phyloP scores from a whole-genome alignment of 257 asterid genomes.

The Rauvolfia tetraphylla region DNA sequence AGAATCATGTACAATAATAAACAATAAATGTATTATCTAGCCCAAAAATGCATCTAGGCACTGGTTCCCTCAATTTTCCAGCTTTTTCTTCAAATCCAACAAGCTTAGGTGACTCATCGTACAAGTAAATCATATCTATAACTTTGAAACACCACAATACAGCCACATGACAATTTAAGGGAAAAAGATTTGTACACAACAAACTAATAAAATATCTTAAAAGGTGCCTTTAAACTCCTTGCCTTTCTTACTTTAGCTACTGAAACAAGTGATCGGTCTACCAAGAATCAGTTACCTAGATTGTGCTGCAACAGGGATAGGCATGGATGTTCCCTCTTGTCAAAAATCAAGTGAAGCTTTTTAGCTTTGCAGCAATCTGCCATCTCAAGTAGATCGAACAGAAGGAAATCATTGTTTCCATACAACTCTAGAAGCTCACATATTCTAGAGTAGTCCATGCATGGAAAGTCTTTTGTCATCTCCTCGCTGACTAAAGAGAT shows the following conservation, averaged over 20 bases:
- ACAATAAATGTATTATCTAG: neutral
- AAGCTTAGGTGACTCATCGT: neutral
- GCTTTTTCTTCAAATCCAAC: neutral
- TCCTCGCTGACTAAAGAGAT: slow-evolving; percentile 85
- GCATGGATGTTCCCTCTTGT: slow-evolving; percentile 87
- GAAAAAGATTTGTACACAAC: too few species aligned
- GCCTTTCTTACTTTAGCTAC: neutral
- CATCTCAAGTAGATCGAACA: slow-evolving; percentile 87
- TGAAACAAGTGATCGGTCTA: slow-evolving; percentile 13
- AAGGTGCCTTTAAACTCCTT: neutral
- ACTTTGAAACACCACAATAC: neutral
- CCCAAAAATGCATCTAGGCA: neutral
- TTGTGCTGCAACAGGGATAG: slow-evolving; percentile 90
- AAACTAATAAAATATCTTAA: neutral
- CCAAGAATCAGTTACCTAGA: slow-evolving; percentile 55
- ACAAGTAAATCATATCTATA: neutral
- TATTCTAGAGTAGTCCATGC: slow-evolving; percentile 86
- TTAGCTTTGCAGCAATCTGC: slow-evolving; percentile 95
- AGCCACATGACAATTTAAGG: neutral
- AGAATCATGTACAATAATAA: neutral
- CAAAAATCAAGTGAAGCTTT: slow-evolving; percentile 85
- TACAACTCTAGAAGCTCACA: slow-evolving; percentile 67
- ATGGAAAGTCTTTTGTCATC: slow-evolving; percentile 80
- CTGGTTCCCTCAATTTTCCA: neutral
- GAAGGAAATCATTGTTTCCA: slow-evolving; percentile 70